phyloP scores from a whole-genome alignment of 306 rosid species.

The Trichosanthes cucumerina region DNA sequence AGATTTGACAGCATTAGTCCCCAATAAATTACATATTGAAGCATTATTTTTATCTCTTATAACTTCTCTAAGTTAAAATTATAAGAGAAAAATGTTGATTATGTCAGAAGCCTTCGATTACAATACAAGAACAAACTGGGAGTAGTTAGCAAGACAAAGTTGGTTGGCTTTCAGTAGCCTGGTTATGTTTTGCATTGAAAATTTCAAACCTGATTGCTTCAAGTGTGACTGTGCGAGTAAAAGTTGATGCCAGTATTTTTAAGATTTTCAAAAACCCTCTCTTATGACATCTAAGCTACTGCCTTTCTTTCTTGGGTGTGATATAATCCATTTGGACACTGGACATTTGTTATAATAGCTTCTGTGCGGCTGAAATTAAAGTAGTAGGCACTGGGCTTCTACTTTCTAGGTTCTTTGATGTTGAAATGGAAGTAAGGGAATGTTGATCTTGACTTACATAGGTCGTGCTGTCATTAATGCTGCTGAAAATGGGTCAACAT shows the following conservation, averaged over 20 bases:
- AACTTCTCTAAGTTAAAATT: not conserved
- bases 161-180: not conserved
- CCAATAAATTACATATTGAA: not conserved
- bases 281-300: not conserved
- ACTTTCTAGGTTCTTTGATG: conserved; percentile 3
- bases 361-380: conserved; percentile 11
- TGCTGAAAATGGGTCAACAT: conserved; percentile 78
- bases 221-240: not conserved
- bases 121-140: not conserved
- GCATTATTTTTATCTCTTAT: not conserved
- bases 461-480: conserved; percentile 96
- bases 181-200: not conserved
- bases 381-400: not conserved
- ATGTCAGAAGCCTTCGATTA: not conserved
- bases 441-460: conserved; percentile 23
- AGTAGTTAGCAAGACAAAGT: not conserved
- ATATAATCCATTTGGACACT: not conserved
- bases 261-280: not conserved
- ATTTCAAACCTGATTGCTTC: not conserved
- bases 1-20: not conserved
- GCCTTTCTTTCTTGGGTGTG: not conserved
- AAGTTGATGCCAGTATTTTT: not conserved
- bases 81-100: not conserved
- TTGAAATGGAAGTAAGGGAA: conserved; percentile 9
- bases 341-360: not conserved